phyloP scores from a whole-genome alignment of 495 filamentous ascomycete species.

The Penicillium soppii region DNA sequence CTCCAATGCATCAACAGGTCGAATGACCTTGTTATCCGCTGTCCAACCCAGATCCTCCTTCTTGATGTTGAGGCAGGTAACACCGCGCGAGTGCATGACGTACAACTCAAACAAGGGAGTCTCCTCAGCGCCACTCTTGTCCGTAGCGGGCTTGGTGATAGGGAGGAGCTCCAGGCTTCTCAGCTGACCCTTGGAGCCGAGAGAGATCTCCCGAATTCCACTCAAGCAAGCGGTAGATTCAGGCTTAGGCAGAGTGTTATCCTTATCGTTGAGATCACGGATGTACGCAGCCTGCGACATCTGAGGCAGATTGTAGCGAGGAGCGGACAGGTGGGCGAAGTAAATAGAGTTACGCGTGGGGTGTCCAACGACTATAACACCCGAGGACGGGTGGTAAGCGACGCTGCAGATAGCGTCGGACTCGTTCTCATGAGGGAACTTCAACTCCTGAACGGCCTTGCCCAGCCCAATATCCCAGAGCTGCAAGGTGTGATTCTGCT shows the following conservation, averaged over 20 bases:
- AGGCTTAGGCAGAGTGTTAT: slow-evolving; percentile 70
- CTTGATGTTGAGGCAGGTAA: slow-evolving; percentile 80
- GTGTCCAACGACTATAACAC: slow-evolving; percentile 92
- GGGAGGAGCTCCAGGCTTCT: slow-evolving; percentile 86
- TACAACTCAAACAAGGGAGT: slow-evolving; percentile 86
- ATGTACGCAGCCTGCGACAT: slow-evolving; percentile 88
- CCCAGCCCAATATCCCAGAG: slow-evolving; percentile 96
- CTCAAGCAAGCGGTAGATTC: slow-evolving; percentile 96
- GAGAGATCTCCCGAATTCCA: slow-evolving; percentile 90
- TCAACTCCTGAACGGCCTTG: slow-evolving; percentile 94
- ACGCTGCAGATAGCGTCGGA: slow-evolving; percentile 96
- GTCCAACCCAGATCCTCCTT: slow-evolving; percentile 88
- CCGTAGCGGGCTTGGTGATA: slow-evolving; percentile 43
- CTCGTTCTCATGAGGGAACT: slow-evolving; percentile 94
- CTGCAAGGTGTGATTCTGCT: slow-evolving; percentile 98
- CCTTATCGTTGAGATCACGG: slow-evolving; percentile 68
- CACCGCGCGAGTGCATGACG: slow-evolving; percentile 94
- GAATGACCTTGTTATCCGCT: slow-evolving; percentile 77
- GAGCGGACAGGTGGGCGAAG: slow-evolving; percentile 91
- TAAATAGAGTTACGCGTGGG: slow-evolving; percentile 97
- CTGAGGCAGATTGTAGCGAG: slow-evolving; percentile 75
- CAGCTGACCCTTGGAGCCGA: slow-evolving; percentile 81
- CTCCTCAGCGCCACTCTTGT: slow-evolving; percentile 50
- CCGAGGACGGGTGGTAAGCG: slow-evolving; percentile 82
- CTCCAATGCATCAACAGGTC: slow-evolving; percentile 70